A percentile compares a stretch with the other conserved stretches of the same genome.
Evolutionary conservation across 176 grass and related monocot species (phyloP).

Genomic region (Pontederia crassipes): DNA sequence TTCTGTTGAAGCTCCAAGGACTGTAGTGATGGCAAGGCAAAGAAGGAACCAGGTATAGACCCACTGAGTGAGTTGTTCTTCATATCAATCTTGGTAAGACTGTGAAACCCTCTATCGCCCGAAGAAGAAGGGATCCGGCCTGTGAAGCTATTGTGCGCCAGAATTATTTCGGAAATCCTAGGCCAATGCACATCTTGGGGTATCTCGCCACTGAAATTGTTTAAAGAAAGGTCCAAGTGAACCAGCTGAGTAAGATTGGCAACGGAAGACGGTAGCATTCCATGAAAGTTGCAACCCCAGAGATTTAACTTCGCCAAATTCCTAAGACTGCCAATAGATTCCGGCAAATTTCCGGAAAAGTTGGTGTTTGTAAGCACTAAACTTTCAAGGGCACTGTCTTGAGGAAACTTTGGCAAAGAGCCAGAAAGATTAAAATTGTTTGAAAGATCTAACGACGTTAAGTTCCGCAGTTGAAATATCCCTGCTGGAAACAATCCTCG

Average conservation of each 20-base stretch:
- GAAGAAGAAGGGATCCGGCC: slow-evolving; percentile 17
- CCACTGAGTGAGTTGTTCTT: slow-evolving; percentile 31
- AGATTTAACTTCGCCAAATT: slow-evolving; percentile 27
- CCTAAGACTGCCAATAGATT: slow-evolving; percentile 20
- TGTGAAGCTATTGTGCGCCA: slow-evolving; percentile 30
- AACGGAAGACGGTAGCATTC: slow-evolving; percentile 27
- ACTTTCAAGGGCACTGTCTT: slow-evolving; percentile 15
- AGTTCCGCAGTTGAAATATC: slow-evolving; percentile 24
- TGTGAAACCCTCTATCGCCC: slow-evolving; percentile 2
- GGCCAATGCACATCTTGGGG: slow-evolving; percentile 22
- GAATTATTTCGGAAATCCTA: slow-evolving; percentile 13
- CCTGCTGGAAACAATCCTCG: slow-evolving; percentile 23
- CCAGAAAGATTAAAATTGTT: slow-evolving; percentile 26
- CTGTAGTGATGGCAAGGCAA: slow-evolving; percentile 30
- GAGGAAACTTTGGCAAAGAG: slow-evolving; percentile 11
- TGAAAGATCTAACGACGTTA: slow-evolving; percentile 31
- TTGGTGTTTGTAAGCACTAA: slow-evolving; percentile 13
- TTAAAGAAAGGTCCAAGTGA: slow-evolving; percentile 23
- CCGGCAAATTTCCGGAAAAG: slow-evolving; percentile 18
- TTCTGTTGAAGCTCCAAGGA: slow-evolving; percentile 27
- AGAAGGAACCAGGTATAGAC: slow-evolving; percentile 25
- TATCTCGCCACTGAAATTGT: slow-evolving; percentile 38
- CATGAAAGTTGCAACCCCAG: slow-evolving; percentile 27
- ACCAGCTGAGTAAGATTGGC: slow-evolving; percentile 31
- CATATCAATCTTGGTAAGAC: slow-evolving; percentile 22